phyloP scores from a whole-genome alignment of 768 basidiomycete species.

The Dentipellis sp. region DNA sequence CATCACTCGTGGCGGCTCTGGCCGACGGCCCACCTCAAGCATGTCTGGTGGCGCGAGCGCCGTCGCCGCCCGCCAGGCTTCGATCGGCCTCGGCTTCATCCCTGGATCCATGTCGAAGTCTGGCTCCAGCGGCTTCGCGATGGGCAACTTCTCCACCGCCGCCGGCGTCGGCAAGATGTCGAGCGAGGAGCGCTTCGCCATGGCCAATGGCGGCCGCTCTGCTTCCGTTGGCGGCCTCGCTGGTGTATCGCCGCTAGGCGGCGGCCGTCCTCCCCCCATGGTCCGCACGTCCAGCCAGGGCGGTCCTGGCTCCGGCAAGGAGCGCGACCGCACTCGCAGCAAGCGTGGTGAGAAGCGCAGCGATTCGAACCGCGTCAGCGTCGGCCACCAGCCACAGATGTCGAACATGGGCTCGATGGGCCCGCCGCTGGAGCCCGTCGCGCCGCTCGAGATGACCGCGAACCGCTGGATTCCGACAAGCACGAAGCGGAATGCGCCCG shows the following conservation, averaged over 20 bases:
- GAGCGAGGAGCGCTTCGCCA: slow-evolving; percentile 61
- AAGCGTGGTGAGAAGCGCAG: slow-evolving; percentile 79
- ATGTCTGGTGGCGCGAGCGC: slow-evolving; percentile 19
- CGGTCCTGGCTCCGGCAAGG: slow-evolving; percentile 40
- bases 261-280: slow-evolving; percentile 46
- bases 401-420: slow-evolving; percentile 22
- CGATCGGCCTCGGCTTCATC: slow-evolving; percentile 39
- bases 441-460: slow-evolving; percentile 65
- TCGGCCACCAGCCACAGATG: slow-evolving; percentile 20
- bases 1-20: slow-evolving; percentile 57
- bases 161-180: slow-evolving; percentile 40
- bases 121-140: slow-evolving; percentile 22
- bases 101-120: slow-evolving; percentile 26
- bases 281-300: slow-evolving; percentile 48
- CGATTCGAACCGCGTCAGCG: slow-evolving; percentile 37
- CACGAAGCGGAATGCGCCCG: slow-evolving; percentile 32
- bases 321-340: slow-evolving; percentile 68
- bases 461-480: slow-evolving; percentile 70
- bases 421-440: slow-evolving; percentile 53
- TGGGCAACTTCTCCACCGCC: slow-evolving; percentile 66
- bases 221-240: slow-evolving; percentile 44
- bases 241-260: slow-evolving; percentile 38
- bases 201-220: slow-evolving; percentile 34
- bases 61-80: slow-evolving; percentile 34
- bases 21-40: slow-evolving; percentile 43